phyloP scores from a whole-genome alignment of 2,329 filamentous ascomycete genomes.

The Claviceps arundinis region DNA sequence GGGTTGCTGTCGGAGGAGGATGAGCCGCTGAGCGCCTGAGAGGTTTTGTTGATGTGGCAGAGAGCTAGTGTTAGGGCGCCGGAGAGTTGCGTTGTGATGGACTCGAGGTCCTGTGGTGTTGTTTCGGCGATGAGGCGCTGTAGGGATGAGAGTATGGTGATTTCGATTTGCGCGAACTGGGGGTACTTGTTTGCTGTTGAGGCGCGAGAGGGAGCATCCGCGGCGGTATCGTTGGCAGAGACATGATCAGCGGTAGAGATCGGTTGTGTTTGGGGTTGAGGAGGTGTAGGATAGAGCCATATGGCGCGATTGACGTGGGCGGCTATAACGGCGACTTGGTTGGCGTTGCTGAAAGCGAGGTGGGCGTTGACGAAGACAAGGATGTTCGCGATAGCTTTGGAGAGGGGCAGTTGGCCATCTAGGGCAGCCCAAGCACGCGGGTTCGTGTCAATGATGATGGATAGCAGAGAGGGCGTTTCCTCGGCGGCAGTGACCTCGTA shows the following conservation, averaged over 20 bases:
- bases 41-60: slow-evolving; percentile 76
- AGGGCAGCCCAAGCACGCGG: slow-evolving; percentile 85
- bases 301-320: slow-evolving; percentile 75
- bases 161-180: slow-evolving; percentile 77
- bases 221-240: slow-evolving; percentile 33
- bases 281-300: slow-evolving; percentile 68
- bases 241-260: slow-evolving; percentile 20
- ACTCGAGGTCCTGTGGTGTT: slow-evolving; percentile 48
- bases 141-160: slow-evolving; percentile 63
- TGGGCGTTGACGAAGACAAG: slow-evolving; percentile 97
- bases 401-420: slow-evolving; percentile 60
- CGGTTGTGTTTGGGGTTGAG: slow-evolving; percentile 13
- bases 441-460: slow-evolving; percentile 90
- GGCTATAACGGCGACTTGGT: slow-evolving; percentile 83
- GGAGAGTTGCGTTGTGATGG: slow-evolving; percentile 74
- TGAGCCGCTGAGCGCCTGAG: slow-evolving; percentile 48
- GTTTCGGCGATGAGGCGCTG: slow-evolving; percentile 60
- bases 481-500: slow-evolving; percentile 42
- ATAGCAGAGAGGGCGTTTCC: slow-evolving; percentile 66
- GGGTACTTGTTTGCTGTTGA: slow-evolving; percentile 80
- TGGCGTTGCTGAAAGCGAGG: slow-evolving; percentile 82
- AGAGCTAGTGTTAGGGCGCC: slow-evolving; percentile 84
- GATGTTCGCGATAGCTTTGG: slow-evolving; percentile 72
- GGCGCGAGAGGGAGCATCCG: slow-evolving; percentile 18
- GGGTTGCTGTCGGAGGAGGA: slow-evolving; percentile 25